Evolutionary conservation across 148 eudicot species (phyloP), one percentile per base, ranked within the genome.

Genomic region (Rhododendron griersonianum): DNA sequence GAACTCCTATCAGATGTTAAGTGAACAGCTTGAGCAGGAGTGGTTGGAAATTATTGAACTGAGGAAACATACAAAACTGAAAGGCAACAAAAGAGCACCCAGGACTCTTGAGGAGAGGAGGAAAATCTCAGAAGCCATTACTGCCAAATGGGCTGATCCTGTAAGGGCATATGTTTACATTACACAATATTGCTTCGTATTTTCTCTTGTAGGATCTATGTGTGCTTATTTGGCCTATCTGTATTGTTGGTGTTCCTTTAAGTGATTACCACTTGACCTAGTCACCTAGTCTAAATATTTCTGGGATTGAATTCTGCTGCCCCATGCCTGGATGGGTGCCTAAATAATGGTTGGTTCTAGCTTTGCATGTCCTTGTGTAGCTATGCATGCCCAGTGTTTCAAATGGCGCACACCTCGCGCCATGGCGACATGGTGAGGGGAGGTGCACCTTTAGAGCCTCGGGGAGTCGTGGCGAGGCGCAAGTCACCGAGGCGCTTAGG

Each of bases 71-170:
- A 87, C 21, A 76, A 87, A 89, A 84, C 87, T 89, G 50, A 92
- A 89, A 87, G 90, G 93, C 75, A 89, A 85, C 91, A 93, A 88
- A 90, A 90, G 94, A 89, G 98, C 98, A 57, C 98, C 99, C 75
- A 95, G 95, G 86, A 89, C 98, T 74, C 90, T 85, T 78, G 98
- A 95, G 86, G 98, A 95, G 84, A 89, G 95, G 82, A 92, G 88
- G 90, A 96, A 92, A 91, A 96, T 96, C 82, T 91, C 99, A 33
- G 98, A 88, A 73, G 91, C 98, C 71, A 93, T 96, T 89, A 89
- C 95, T 87, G 96, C 99, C 84, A 95, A 94, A 88, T 96, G 98
- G 99, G 95, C 98, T 59, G 98, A 96, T 91, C 98, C 98, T 79
- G 99, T 96, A 90, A 92, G 96, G 75, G 51, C 39, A 84, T 84